A percentile compares a stretch with the other conserved stretches of the same genome.
phyloP scores from a whole-genome alignment of 2,329 filamentous ascomycete genomes.

The Elsinoe arachidis region DNA sequence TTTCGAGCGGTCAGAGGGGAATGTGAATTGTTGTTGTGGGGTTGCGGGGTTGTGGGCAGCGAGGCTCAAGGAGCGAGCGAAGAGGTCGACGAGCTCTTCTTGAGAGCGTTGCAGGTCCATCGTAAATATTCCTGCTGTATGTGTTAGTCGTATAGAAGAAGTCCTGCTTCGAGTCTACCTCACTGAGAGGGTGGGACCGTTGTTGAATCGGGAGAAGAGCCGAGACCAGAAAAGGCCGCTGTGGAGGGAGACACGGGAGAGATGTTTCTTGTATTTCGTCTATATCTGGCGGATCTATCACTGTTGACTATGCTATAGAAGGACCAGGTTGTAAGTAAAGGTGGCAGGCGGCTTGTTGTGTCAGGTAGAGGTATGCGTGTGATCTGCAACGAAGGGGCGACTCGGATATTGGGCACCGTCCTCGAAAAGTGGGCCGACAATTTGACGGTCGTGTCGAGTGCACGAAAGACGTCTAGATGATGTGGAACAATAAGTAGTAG shows the following conservation, averaged over 20 bases:
- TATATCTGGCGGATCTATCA: slow-evolving; percentile 26
- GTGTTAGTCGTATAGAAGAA: slow-evolving; percentile 29
- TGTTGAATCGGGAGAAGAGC: slow-evolving; percentile 19
- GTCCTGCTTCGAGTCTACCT: slow-evolving; percentile 27
- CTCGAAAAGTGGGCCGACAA: slow-evolving; percentile 6
- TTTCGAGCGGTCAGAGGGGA: slow-evolving; percentile 31
- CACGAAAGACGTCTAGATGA: not conserved
- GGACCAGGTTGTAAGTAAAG: slow-evolving; percentile 19
- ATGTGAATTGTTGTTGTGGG: slow-evolving; percentile 27
- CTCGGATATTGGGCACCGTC: slow-evolving; percentile 11
- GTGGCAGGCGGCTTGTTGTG: not conserved
- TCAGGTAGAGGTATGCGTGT: not conserved
- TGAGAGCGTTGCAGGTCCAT: slow-evolving; percentile 46
- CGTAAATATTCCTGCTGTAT: slow-evolving; percentile 35
- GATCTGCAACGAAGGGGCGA: slow-evolving; percentile 4
- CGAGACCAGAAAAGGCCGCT: slow-evolving; percentile 37
- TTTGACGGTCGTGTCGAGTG: not conserved
- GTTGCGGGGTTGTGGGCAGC: slow-evolving; percentile 21
- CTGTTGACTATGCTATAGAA: not conserved
- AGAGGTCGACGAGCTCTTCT: slow-evolving; percentile 74
- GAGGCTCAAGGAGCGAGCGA: slow-evolving; percentile 66
- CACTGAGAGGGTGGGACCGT: slow-evolving; percentile 29
- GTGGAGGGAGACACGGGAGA: slow-evolving; percentile 21
- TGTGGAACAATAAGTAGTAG: not conserved
- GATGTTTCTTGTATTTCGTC: slow-evolving; percentile 11